These are phyloP conservation scores for Mediolabrus comicus DNA, from an alignment of 108 stramenopile genomes.

Conservation along the genomic window DNA sequence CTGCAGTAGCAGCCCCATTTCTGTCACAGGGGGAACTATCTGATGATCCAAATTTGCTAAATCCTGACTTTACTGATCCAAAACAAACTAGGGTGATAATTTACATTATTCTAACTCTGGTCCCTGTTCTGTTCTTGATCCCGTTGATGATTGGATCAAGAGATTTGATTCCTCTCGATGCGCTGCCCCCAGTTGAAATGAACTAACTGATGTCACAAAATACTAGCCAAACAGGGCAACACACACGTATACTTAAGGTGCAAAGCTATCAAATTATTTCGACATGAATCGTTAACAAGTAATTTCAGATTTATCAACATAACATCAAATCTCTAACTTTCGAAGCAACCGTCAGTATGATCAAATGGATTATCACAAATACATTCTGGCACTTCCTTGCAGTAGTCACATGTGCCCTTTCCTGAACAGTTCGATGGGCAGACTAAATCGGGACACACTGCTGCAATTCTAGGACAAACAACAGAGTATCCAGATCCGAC, in stretches of 20 bases:
- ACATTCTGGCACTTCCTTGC: conserved; percentile 24
- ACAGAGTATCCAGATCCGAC: conserved; percentile 31
- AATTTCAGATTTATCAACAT: too few relatives aligned
- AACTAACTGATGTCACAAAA: conserved; percentile 8
- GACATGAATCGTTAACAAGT: too few relatives aligned
- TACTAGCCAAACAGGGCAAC: background rate
- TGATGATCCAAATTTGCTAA: conserved; percentile 60
- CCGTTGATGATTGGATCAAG: conserved; percentile 88
- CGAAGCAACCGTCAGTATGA: conserved; percentile 27
- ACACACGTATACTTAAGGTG: background rate
- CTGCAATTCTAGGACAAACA: conserved; percentile 32
- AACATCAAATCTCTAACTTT: too few relatives aligned
- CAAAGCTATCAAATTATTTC: too few relatives aligned
- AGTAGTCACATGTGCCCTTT: conserved; percentile 43
- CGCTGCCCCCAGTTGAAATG: conserved; percentile 78
- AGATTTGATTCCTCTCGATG: conserved; percentile 81
- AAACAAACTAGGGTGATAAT: conserved; percentile 85
- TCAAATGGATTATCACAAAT: conserved; percentile 39
- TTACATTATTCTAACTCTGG: conserved; percentile 80
- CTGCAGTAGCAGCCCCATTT: conserved; percentile 55
- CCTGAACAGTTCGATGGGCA: conserved; percentile 46
- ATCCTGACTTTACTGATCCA: conserved; percentile 75
- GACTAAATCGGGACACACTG: conserved; percentile 37
- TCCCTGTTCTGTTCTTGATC: conserved; percentile 84
- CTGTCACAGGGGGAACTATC: conserved; percentile 74